These are phyloP conservation scores for Hypholoma fasciculare DNA, from an alignment of 768 basidiomycete genomes.

Conservation along the genomic window DNA sequence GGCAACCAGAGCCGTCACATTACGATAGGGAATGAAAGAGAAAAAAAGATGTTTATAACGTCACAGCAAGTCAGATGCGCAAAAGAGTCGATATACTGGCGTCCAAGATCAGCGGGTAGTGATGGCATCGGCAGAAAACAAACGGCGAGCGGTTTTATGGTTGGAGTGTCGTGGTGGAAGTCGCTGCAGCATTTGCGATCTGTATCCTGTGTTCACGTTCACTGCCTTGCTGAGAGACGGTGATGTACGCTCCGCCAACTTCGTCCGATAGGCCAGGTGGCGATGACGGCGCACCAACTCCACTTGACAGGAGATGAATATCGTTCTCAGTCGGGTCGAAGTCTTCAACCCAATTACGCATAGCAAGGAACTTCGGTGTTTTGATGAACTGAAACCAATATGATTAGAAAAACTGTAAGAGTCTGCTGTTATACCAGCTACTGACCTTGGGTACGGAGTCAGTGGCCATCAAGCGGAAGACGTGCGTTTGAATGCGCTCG, in stretches of 20 bases:
- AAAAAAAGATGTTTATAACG: not conserved
- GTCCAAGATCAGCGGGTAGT: not conserved
- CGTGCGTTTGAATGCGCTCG: constrained; percentile 94
- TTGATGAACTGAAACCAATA: constrained; percentile 71
- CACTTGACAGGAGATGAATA: constrained; percentile 51
- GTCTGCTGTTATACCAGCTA: constrained; percentile 3
- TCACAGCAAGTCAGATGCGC: not conserved
- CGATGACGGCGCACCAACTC: constrained; percentile 70
- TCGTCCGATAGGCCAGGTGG: constrained; percentile 63
- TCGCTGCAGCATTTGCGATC: constrained; percentile 23
- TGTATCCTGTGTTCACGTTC: constrained; percentile 61
- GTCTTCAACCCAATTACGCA: constrained; percentile 78
- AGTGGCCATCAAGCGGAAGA: constrained; percentile 97
- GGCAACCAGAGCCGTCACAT: constrained; percentile 7
- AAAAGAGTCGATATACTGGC: constrained; percentile 2
- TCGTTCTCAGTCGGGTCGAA: constrained; percentile 67
- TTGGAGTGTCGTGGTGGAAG: constrained; percentile 29
- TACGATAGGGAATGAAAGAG: constrained; percentile 2
- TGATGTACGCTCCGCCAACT: constrained; percentile 83
- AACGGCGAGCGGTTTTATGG: not conserved
- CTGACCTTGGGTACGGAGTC: constrained; percentile 96
- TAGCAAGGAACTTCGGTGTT: constrained; percentile 76
- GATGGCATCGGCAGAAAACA: not conserved
- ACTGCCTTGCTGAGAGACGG: constrained; percentile 78
- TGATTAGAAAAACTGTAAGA: constrained; percentile 2